These are phyloP conservation scores for Chlamydomonas incerta DNA, from an alignment of 139 green algal genomes.

Conservation along the genomic window DNA sequence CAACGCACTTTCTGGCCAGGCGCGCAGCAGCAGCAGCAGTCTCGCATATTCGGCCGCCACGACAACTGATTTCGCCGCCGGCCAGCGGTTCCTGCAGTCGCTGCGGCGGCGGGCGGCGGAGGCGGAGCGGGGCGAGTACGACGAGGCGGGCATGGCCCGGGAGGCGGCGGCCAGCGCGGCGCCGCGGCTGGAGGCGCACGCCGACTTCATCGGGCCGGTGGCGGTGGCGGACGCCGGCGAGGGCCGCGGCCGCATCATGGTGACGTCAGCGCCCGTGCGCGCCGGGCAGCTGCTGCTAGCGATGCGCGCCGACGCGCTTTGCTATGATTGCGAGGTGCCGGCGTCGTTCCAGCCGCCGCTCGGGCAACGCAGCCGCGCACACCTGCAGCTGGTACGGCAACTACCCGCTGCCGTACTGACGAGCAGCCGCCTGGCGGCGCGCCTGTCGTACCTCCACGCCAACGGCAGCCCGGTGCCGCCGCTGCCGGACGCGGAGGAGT, in stretches of 20 bases:
- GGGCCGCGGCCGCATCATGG: not conserved
- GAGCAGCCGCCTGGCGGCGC: not conserved
- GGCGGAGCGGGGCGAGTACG: not conserved
- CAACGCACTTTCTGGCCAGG: too few relatives aligned
- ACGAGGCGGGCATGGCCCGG: not conserved
- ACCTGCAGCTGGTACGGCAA: not conserved
- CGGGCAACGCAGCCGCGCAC: not conserved
- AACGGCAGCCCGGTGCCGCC: not conserved
- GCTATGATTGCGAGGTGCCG: not conserved
- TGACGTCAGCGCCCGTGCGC: not conserved
- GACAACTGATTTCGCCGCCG: too few relatives aligned
- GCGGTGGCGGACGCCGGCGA: not conserved
- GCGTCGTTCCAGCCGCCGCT: not conserved
- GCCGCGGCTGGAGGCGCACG: not conserved
- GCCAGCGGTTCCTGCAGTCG: not conserved
- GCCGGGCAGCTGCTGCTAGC: not conserved
- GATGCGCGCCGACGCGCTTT: not conserved
- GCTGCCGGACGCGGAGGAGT: not conserved
- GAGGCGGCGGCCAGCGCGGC: not conserved
- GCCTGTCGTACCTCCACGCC: not conserved
- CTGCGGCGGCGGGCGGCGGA: not conserved
- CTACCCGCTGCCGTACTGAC: not conserved
- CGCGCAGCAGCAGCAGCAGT: not conserved
- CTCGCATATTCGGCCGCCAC: too few relatives aligned
- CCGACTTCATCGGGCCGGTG: not conserved